Evolutionary conservation across 345 rosid species (phyloP).

Genomic region (Eucalyptus paniculata): DNA sequence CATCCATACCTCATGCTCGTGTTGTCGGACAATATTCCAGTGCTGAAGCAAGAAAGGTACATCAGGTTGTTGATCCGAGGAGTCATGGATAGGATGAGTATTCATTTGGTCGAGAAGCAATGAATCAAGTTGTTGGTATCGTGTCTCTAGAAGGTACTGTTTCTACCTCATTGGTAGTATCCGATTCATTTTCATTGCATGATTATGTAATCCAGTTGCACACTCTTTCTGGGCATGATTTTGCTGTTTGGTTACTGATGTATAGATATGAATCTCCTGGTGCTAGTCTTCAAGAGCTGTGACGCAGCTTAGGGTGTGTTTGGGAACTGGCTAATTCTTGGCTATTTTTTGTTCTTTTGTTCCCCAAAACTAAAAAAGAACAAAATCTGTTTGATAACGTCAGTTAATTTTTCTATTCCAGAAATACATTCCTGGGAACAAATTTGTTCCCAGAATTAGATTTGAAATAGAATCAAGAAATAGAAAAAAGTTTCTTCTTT

Average conservation of each 20-base stretch:
- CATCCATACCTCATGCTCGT: constrained; percentile 72
- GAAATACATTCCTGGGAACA: no score
- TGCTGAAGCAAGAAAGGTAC: constrained; percentile 59
- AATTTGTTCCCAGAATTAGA: no score
- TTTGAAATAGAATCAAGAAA: no score
- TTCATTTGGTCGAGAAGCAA: not conserved
- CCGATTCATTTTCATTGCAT: not conserved
- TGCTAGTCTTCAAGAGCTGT: not conserved
- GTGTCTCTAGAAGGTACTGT: not conserved
- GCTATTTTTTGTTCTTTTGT: no score
- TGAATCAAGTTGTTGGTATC: not conserved
- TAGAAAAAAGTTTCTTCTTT: no score
- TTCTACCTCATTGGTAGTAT: not conserved
- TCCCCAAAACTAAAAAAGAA: no score
- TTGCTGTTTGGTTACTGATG: not conserved
- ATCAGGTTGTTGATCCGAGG: constrained; percentile 70
- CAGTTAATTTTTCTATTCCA: no score
- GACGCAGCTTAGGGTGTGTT: not conserved
- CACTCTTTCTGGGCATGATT: not conserved
- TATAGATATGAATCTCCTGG: not conserved
- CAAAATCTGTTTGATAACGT: no score
- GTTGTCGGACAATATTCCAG: constrained; percentile 76
- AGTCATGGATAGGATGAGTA: constrained; percentile 58
- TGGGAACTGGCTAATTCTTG: no score
- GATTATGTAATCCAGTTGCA: not conserved